Conservation (phyloP, 768 basidiomycete species). For the Suillus hirtellus region DNA sequence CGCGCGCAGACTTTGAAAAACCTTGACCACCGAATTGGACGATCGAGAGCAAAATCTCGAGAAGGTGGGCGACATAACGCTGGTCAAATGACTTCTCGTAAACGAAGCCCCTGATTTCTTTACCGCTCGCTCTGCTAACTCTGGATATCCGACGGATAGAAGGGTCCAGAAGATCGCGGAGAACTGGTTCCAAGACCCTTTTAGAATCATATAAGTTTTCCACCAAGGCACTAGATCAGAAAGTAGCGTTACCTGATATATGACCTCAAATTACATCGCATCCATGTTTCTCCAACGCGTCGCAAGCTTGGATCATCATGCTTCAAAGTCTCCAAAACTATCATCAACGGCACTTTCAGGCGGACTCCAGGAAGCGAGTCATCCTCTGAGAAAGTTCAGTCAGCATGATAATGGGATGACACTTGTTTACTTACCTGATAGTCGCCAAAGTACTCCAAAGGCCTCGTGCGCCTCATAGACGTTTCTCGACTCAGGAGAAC, state of each 20-base stretch:
- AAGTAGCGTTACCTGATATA: conserved; percentile 67
- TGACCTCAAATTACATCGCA: conserved; percentile 90
- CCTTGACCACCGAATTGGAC: conserved; percentile 90
- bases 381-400: conserved; percentile 61
- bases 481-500: conserved; percentile 47
- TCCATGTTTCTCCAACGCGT: conserved; percentile 92
- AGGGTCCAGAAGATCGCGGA: conserved; percentile 77
- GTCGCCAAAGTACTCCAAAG: conserved; percentile 90
- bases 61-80: conserved; percentile 64
- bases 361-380: conserved; percentile 75
- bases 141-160: conserved; percentile 53
- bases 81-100: conserved; percentile 83
- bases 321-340: conserved; percentile 80
- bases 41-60: conserved; percentile 77
- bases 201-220: conserved; percentile 7
- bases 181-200: conserved; percentile 88
- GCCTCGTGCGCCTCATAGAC: conserved; percentile 72
- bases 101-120: conserved; percentile 62
- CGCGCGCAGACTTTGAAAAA: conserved; percentile 73
- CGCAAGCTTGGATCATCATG: conserved; percentile 72
- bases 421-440: conserved; percentile 59
- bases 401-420: not conserved
- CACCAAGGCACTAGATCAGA: not conserved
- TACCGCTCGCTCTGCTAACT: conserved; percentile 55
- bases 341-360: conserved; percentile 85